Percentiles rank a stretch among this genome's conserved stretches.
These are phyloP conservation scores for Hibiscus syriacus DNA, from an alignment of 345 rosid species.

Conservation along the genomic window DNA sequence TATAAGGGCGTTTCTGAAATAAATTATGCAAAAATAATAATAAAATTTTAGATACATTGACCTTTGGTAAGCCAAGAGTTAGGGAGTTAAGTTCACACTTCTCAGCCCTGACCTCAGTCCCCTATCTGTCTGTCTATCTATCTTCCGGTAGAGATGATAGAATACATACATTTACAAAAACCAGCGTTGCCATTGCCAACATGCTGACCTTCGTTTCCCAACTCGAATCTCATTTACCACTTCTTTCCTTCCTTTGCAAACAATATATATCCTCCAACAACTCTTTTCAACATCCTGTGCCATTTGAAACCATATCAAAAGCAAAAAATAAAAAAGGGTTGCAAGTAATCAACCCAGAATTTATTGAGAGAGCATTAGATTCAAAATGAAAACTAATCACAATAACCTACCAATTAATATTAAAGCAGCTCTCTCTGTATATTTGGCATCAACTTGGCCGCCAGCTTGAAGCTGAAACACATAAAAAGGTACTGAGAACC, in stretches of 20 bases:
- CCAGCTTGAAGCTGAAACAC: slow-evolving; percentile 53
- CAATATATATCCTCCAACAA: not conserved
- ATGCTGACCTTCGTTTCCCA: not conserved
- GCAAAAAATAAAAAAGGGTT: not conserved
- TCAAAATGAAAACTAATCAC: not conserved
- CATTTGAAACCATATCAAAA: slow-evolving; percentile 10
- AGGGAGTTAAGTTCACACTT: slow-evolving; percentile 5
- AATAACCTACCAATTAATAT: slow-evolving; percentile 12
- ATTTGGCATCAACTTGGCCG: slow-evolving; percentile 54
- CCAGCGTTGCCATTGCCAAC: not conserved
- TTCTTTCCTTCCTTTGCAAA: not conserved
- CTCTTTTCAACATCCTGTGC: slow-evolving; percentile 28
- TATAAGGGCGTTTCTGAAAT: slow-evolving; percentile 17
- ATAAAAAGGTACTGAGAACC: not conserved
- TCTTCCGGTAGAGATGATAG: slow-evolving; percentile 11
- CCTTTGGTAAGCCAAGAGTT: slow-evolving; percentile 19
- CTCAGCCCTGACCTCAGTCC: slow-evolving; percentile 16
- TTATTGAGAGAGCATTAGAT: not conserved
- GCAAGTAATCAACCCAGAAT: not conserved
- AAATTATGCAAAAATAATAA: slow-evolving; percentile 13
- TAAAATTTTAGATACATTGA: slow-evolving; percentile 1
- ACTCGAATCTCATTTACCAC: not conserved
- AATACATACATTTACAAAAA: slow-evolving; percentile 28
- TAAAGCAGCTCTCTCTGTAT: not conserved
- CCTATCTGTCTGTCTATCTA: too few relatives aligned